These are phyloP conservation scores for Ascochyta pisi DNA, from an alignment of 2,329 filamentous ascomycete species.

Conservation along the genomic window DNA sequence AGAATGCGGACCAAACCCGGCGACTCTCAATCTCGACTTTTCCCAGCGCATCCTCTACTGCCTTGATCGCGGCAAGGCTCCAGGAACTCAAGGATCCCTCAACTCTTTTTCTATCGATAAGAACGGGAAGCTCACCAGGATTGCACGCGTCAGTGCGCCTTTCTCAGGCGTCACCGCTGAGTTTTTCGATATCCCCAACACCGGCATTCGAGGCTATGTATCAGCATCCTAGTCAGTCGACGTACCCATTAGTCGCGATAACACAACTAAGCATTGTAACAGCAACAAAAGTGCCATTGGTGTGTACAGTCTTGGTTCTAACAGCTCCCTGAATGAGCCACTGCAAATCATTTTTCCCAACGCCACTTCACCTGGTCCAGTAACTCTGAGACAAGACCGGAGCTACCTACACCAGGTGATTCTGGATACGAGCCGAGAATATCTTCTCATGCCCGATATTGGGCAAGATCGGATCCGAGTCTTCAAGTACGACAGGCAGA, in stretches of 20 bases:
- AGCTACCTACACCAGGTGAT: constrained; percentile 61
- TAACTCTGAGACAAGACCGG: constrained; percentile 46
- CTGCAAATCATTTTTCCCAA: constrained; percentile 16
- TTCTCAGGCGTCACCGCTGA: constrained; percentile 14
- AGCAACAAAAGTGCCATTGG: constrained; percentile 18
- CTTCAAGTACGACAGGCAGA: constrained; percentile 58
- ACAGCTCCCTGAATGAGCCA: constrained; percentile 9
- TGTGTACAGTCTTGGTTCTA: constrained; percentile 9
- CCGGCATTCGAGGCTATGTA: constrained; percentile 15
- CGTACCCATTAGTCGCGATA: too few species aligned
- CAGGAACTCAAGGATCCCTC: constrained; percentile 13
- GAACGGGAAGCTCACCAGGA: constrained; percentile 3
- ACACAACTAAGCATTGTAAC: background rate
- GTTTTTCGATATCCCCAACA: constrained; percentile 2
- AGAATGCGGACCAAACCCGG: constrained; percentile 11
- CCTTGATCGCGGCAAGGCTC: constrained; percentile 13
- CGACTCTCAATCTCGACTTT: constrained; percentile 14
- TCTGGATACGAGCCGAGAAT: constrained; percentile 67
- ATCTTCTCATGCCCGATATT: constrained; percentile 68
- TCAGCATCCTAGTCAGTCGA: constrained; percentile 1
- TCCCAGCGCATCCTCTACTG: constrained; percentile 17
- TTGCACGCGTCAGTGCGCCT: constrained; percentile 17
- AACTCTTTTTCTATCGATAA: constrained; percentile 16
- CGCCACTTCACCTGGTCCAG: constrained; percentile 6
- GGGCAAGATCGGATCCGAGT: constrained; percentile 67